These are phyloP conservation scores for Davidsoniella australis DNA, from an alignment of 2,329 filamentous ascomycete genomes.

Conservation along the genomic window DNA sequence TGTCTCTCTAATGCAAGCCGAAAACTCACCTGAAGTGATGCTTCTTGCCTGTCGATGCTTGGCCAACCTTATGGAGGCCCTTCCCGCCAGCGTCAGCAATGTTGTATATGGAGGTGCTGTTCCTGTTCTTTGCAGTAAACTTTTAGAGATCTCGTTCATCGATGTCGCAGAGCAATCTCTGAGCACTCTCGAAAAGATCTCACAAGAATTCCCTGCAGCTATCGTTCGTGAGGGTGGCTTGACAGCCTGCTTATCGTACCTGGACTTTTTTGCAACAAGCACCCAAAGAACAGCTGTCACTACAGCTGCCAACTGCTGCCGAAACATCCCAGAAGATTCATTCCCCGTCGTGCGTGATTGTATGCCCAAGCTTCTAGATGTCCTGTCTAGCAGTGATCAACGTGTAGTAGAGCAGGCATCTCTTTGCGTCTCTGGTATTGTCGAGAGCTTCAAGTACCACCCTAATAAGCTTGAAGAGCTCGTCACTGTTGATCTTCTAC, in stretches of 20 bases:
- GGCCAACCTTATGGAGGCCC: slow-evolving; percentile 92
- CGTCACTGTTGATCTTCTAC: slow-evolving; percentile 72
- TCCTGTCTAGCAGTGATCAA: slow-evolving; percentile 82
- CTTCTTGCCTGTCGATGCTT: slow-evolving; percentile 87
- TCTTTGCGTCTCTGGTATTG: slow-evolving; percentile 83
- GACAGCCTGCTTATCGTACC: slow-evolving; percentile 84
- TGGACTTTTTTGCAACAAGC: slow-evolving; percentile 95
- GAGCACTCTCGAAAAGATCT: slow-evolving; percentile 94
- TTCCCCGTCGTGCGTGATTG: slow-evolving; percentile 85
- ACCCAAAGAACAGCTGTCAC: slow-evolving; percentile 94
- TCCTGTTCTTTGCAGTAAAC: slow-evolving; percentile 81
- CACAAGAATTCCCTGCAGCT: slow-evolving; percentile 80
- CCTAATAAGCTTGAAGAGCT: slow-evolving; percentile 80
- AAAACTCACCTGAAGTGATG: slow-evolving; percentile 92
- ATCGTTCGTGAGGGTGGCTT: slow-evolving; percentile 93
- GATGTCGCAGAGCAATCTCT: slow-evolving; percentile 93
- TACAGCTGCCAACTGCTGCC: slow-evolving; percentile 93
- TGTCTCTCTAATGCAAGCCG: slow-evolving; percentile 73
- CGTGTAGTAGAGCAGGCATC: slow-evolving; percentile 94
- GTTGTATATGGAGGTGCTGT: slow-evolving; percentile 97
- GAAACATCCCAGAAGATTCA: slow-evolving; percentile 86
- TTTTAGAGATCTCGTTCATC: slow-evolving; percentile 92
- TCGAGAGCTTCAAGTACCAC: slow-evolving; percentile 90
- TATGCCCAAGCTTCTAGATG: slow-evolving; percentile 87
- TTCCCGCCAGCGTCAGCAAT: slow-evolving; percentile 82